Conservation (phyloP, 805 yeast genomes). For the Torulaspora delbrueckii region DNA sequence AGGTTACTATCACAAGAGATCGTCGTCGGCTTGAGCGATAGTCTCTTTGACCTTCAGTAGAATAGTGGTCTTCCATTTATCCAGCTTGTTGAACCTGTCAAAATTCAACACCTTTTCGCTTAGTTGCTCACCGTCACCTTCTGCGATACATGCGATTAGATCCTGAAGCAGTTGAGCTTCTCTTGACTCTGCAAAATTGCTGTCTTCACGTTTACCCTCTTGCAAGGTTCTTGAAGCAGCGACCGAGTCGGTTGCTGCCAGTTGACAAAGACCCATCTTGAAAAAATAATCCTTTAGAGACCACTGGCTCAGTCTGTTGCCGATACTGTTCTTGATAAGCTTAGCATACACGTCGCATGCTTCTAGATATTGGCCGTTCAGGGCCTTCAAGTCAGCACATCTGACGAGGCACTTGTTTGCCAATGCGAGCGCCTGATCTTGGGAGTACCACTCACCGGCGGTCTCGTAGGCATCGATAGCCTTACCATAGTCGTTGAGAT, state of each 20-base stretch:
- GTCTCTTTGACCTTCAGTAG: slow-evolving; percentile 74
- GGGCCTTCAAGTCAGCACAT: slow-evolving; percentile 83
- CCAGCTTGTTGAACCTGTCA: slow-evolving; percentile 84
- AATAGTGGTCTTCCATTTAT: slow-evolving; percentile 83
- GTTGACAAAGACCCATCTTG: slow-evolving; percentile 73
- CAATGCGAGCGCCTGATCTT: slow-evolving; percentile 89
- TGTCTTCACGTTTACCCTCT: slow-evolving; percentile 64
- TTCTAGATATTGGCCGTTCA: slow-evolving; percentile 63
- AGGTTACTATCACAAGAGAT: slow-evolving; percentile 30
- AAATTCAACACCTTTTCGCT: slow-evolving; percentile 71
- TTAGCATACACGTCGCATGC: slow-evolving; percentile 76
- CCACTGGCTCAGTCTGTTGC: slow-evolving; percentile 80
- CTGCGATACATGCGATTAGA: slow-evolving; percentile 66
- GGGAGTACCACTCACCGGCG: slow-evolving; percentile 93
- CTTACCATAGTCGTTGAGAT: slow-evolving; percentile 56
- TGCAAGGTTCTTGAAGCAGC: slow-evolving; percentile 74
- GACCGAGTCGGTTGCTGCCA: slow-evolving; percentile 81
- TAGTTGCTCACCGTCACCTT: slow-evolving; percentile 73
- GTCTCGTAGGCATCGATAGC: slow-evolving; percentile 80
- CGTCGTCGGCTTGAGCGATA: slow-evolving; percentile 70
- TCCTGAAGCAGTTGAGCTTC: slow-evolving; percentile 67
- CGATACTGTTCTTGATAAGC: slow-evolving; percentile 69
- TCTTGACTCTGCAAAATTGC: slow-evolving; percentile 64
- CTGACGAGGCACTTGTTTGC: slow-evolving; percentile 83
- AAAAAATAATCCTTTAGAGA: slow-evolving; percentile 86